phyloP scores from a whole-genome alignment of 2,329 filamentous ascomycete species.

The Cladobotryum protrusum region DNA sequence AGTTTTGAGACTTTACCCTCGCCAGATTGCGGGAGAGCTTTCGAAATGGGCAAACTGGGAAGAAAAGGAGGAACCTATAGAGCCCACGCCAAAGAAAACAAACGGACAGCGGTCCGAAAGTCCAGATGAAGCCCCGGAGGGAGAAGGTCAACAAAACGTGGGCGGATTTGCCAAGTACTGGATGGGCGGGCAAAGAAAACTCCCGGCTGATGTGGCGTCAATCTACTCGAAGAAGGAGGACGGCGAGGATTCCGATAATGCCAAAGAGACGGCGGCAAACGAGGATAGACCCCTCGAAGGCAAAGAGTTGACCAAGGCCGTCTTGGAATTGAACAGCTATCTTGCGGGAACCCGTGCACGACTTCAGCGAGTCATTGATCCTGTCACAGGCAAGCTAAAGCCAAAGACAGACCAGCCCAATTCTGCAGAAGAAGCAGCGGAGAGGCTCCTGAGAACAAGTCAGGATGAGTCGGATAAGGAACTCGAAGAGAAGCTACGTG shows the following conservation, averaged over 20 bases:
- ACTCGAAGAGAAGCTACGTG: conserved; percentile 64
- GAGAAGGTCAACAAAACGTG: conserved; percentile 33
- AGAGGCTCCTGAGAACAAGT: conserved; percentile 46
- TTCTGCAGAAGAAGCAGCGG: conserved; percentile 45
- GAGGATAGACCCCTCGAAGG: conserved; percentile 59
- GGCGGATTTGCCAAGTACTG: conserved; percentile 50
- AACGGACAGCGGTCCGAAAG: conserved; percentile 23
- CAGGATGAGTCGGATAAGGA: conserved; percentile 48
- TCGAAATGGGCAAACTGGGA: conserved; percentile 48
- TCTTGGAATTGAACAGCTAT: conserved; percentile 78
- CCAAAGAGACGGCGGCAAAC: conserved; percentile 35
- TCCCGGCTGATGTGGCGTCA: conserved; percentile 50
- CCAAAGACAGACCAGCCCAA: conserved; percentile 38
- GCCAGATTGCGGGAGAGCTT: conserved; percentile 73
- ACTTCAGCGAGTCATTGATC: conserved; percentile 56
- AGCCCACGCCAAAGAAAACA: conserved; percentile 24
- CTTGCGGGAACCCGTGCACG: conserved; percentile 75
- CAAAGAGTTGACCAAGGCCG: conserved; percentile 76
- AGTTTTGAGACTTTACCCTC: conserved; percentile 80
- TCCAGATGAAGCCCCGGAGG: conserved; percentile 21
- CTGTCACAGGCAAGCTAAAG: conserved; percentile 56
- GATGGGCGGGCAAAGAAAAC: conserved; percentile 40
- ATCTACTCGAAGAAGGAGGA: conserved; percentile 54
- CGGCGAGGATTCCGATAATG: conserved; percentile 49
- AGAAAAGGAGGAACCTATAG: conserved; percentile 37